Evolutionary conservation across 2,329 filamentous ascomycete species (phyloP).

Genomic region (Exophiala sp.): DNA sequence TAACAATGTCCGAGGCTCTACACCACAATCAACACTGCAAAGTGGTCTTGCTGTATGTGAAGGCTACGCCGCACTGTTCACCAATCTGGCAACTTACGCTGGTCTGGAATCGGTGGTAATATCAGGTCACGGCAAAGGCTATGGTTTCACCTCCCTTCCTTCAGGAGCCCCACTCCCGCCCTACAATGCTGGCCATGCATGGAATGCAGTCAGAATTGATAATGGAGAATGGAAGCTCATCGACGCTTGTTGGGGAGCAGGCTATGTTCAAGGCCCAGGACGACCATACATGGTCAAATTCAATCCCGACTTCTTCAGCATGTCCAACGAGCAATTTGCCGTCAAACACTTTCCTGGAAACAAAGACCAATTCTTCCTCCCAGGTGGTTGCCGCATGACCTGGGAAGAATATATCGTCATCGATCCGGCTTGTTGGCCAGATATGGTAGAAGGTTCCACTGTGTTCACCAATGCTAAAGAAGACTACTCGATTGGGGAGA

Average conservation of each 20-base stretch:
- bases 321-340: slow-evolving; percentile 76
- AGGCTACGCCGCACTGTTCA: slow-evolving; percentile 82
- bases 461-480: slow-evolving; percentile 48
- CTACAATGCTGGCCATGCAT: slow-evolving; percentile 69
- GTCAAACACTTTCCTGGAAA: slow-evolving; percentile 74
- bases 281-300: slow-evolving; percentile 66
- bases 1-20: slow-evolving; percentile 62
- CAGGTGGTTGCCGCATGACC: slow-evolving; percentile 62
- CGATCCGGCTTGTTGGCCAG: slow-evolving; percentile 44
- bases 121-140: slow-evolving; percentile 81
- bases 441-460: slow-evolving; percentile 42
- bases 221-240: slow-evolving; percentile 85
- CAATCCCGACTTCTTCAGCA: slow-evolving; percentile 57
- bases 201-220: slow-evolving; percentile 90
- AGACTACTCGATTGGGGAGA: slow-evolving; percentile 51
- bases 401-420: slow-evolving; percentile 84
- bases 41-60: slow-evolving; percentile 83
- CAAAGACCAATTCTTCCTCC: slow-evolving; percentile 65
- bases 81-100: slow-evolving; percentile 70
- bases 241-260: slow-evolving; percentile 91
- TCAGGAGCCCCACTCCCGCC: slow-evolving; percentile 65
- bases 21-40: slow-evolving; percentile 69
- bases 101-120: slow-evolving; percentile 76
- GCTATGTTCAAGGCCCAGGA: slow-evolving; percentile 56
- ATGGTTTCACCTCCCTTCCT: slow-evolving; percentile 62